These are phyloP conservation scores for Chrysanthemum makinoi DNA, from an alignment of 129 eudicot genomes.

Conservation along the genomic window DNA sequence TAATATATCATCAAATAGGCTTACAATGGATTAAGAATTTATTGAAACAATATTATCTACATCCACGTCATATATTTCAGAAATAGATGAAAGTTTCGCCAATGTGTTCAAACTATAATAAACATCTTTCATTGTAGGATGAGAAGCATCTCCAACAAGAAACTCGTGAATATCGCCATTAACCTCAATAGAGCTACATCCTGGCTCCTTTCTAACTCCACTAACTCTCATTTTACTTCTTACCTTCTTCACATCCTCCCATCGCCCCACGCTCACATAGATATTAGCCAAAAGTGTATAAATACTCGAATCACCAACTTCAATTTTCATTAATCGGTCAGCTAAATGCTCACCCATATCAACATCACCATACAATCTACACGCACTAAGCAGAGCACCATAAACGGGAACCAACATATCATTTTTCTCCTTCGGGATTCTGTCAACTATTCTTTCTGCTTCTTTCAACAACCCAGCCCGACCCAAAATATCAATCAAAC, in stretches of 20 bases:
- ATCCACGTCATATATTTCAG: constrained; percentile 30
- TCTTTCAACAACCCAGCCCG: constrained; percentile 63
- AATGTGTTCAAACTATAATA: constrained; percentile 25
- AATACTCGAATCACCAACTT: constrained; percentile 48
- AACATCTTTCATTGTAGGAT: constrained; percentile 26
- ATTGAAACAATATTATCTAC: background rate
- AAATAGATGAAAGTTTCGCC: constrained; percentile 14
- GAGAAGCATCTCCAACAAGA: constrained; percentile 38
- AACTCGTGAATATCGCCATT: constrained; percentile 40
- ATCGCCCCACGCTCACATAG: constrained; percentile 59
- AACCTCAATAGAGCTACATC: constrained; percentile 66
- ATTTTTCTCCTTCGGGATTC: constrained; percentile 34
- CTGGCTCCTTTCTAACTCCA: constrained; percentile 53
- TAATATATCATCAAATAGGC: no score
- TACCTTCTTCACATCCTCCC: constrained; percentile 59
- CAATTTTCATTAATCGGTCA: constrained; percentile 45
- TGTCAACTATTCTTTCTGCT: constrained; percentile 48
- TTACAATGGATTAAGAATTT: no score
- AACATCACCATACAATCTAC: constrained; percentile 59
- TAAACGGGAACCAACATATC: constrained; percentile 55
- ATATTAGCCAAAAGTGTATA: constrained; percentile 55
- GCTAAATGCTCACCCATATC: constrained; percentile 64
- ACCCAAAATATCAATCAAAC: constrained; percentile 60
- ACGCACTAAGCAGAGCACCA: constrained; percentile 71
- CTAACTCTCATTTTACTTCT: constrained; percentile 47